Evolutionary conservation across 2,329 filamentous ascomycete species (phyloP).

Genomic region (Raffaelea ambrosiae): DNA sequence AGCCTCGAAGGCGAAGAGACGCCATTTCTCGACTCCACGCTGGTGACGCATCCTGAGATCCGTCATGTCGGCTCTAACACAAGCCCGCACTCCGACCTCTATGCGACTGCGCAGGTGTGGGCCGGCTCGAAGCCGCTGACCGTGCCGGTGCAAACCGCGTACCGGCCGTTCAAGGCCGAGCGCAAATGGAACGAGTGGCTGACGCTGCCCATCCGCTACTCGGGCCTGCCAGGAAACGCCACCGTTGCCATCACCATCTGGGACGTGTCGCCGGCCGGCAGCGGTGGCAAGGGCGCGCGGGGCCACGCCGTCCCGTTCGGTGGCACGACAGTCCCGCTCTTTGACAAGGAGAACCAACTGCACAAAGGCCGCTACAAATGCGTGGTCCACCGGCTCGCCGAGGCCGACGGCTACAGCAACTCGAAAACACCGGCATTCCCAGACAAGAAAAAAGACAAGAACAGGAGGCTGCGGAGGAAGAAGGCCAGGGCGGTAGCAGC

Average conservation of each 20-base stretch:
- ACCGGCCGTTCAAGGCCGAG: conserved; percentile 78
- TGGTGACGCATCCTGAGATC: conserved; percentile 70
- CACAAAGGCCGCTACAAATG: conserved; percentile 92
- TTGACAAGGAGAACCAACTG: conserved; percentile 83
- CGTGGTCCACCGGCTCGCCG: conserved; percentile 68
- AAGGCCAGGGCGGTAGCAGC: conserved; percentile 38
- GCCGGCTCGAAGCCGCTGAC: conserved; percentile 92
- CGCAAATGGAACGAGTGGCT: conserved; percentile 93
- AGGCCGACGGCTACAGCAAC: conserved; percentile 76
- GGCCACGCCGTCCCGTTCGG: conserved; percentile 85
- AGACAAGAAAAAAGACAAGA: conserved; percentile 40
- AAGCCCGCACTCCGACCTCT: conserved; percentile 78
- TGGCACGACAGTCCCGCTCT: conserved; percentile 85
- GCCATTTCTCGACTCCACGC: conserved; percentile 64
- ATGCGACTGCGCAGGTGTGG: conserved; percentile 89
- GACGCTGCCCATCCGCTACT: conserved; percentile 74
- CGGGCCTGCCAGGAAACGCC: conserved; percentile 70
- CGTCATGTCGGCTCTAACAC: conserved; percentile 77
- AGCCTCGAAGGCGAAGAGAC: conserved; percentile 72
- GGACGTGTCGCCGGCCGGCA: conserved; percentile 80
- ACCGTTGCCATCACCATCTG: conserved; percentile 89
- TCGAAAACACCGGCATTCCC: conserved; percentile 68
- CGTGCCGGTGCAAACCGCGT: conserved; percentile 84
- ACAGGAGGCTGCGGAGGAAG: conserved; percentile 15
- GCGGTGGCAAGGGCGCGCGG: conserved; percentile 51